phyloP scores from a whole-genome alignment of 2,329 filamentous ascomycete species.

The Colletotrichum simmondsii region DNA sequence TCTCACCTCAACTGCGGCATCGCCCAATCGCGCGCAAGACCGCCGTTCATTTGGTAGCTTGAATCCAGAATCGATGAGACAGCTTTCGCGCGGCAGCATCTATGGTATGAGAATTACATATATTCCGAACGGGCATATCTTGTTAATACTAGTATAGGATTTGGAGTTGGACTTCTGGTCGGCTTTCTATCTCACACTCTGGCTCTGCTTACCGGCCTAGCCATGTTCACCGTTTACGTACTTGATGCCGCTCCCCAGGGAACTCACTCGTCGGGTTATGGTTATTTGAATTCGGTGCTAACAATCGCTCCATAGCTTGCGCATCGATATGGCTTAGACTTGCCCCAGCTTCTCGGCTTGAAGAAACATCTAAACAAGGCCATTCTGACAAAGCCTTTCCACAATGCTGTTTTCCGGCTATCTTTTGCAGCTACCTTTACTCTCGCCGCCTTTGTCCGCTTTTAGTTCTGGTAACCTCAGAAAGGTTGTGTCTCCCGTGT shows the following conservation, averaged over 20 bases:
- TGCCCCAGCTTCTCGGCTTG: constrained; percentile 43
- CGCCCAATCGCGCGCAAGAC: not conserved
- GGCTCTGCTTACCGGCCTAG: constrained; percentile 73
- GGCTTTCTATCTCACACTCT: constrained; percentile 78
- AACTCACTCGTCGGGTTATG: not conserved
- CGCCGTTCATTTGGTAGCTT: constrained; percentile 7
- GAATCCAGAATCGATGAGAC: constrained; percentile 22
- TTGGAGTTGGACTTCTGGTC: constrained; percentile 72
- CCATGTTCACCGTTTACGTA: constrained; percentile 73
- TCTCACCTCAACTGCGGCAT: not conserved
- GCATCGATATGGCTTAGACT: constrained; percentile 45
- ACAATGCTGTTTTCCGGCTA: constrained; percentile 31
- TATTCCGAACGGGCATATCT: no score
- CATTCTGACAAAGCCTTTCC: constrained; percentile 15
- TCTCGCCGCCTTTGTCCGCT: constrained; percentile 63
- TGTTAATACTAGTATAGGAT: constrained; percentile 55
- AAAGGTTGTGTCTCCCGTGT: constrained; percentile 84
- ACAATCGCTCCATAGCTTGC: constrained; percentile 40
- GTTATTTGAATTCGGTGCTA: not conserved
- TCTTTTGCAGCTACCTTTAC: constrained; percentile 80
- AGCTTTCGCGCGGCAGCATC: constrained; percentile 31
- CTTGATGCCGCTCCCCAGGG: constrained; percentile 34
- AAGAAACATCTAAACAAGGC: constrained; percentile 44
- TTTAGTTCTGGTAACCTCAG: constrained; percentile 48
- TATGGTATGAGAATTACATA: constrained; percentile 11